Conservation (phyloP, 257 asterid species). For the Schizonepeta tenuifolia region DNA sequence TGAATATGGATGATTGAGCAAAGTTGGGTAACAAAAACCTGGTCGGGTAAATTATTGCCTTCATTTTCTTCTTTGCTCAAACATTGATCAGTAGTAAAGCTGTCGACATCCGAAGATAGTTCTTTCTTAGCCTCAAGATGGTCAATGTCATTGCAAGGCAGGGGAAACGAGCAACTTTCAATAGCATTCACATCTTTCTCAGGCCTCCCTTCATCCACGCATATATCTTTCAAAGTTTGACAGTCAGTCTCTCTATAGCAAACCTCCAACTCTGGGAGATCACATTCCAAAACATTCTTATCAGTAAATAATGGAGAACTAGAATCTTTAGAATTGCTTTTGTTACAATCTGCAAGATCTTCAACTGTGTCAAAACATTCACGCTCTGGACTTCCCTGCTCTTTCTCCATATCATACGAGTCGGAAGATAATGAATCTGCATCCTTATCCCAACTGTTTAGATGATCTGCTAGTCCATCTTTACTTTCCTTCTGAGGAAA, state of each 20-base stretch:
- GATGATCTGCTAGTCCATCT: constrained; percentile 31
- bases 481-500: constrained; percentile 36
- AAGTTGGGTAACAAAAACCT: constrained; percentile 47
- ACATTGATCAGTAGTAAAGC: constrained; percentile 34
- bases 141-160: constrained; percentile 33
- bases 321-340: constrained; percentile 37
- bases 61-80: constrained; percentile 38
- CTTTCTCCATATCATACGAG: constrained; percentile 35
- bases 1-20: constrained; percentile 12
- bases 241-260: constrained; percentile 56
- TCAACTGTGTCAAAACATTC: constrained; percentile 37
- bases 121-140: constrained; percentile 28
- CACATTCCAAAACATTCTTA: constrained; percentile 56
- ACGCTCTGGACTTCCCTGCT: constrained; percentile 38
- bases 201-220: constrained; percentile 75
- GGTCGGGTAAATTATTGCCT: constrained; percentile 34
- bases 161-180: constrained; percentile 35
- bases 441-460: constrained; percentile 37
- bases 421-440: constrained; percentile 44
- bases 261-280: constrained; percentile 56
- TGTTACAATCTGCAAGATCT: constrained; percentile 29
- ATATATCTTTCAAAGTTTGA: constrained; percentile 68
- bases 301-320: constrained; percentile 44
- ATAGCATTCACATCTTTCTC: constrained; percentile 42
- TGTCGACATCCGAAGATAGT: constrained; percentile 25